Base-by-base conservation (phyloP, 257 asterid species). In the Voacanga thouarsii region DNA sequence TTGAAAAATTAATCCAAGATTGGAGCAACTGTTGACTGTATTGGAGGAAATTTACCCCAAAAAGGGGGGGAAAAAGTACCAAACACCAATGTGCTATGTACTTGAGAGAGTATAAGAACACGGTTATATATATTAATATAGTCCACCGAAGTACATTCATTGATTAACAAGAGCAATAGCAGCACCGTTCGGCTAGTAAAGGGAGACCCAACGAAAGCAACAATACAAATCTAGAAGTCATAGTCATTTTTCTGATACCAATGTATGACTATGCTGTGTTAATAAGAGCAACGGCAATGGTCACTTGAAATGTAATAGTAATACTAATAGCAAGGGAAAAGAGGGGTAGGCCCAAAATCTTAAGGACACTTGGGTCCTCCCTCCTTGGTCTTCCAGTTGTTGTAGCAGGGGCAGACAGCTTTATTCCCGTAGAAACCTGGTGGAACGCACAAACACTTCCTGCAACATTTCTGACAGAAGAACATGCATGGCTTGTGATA, bases 361-460 rank as follows among this genome's bases (percentile, higher is more conserved):
- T 78, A 92, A 72, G 97, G 97, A 87, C 97, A 90, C 75, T 92
- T 92, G 4, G 96, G 97, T 9, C 93, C 94, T 39, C 97, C 97
- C 69, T 87, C 81, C 71, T 90, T 80, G 75, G 97, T 92, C 89
- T 92, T 92, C 97, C 94, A 90, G 88, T 90, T 88, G 84, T 92
- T 92, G 88, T 92, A 92, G 89, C 96, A 90, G 65, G 96, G 96
- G 89, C 97, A 90, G 0, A 89, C 91, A 3, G 81, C 87, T 71
- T 92, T 92, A 82, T 92, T 90, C 21, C 97, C 97, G 53, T 90
- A 89, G 63, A 47, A 89, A n/a, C 96, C 96, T 11, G 97, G 97
- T 23, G 97, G 96, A 61, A 92, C 97, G 41, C 97, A 92, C 0
- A 90, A 86, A 51, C 97, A 92, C 85, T 86, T 92, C 12, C 18